Evolutionary conservation across 2,329 filamentous ascomycete species (phyloP), one percentile per base, ranked within the genome.

Genomic region (Arthroderma uncinatum): DNA sequence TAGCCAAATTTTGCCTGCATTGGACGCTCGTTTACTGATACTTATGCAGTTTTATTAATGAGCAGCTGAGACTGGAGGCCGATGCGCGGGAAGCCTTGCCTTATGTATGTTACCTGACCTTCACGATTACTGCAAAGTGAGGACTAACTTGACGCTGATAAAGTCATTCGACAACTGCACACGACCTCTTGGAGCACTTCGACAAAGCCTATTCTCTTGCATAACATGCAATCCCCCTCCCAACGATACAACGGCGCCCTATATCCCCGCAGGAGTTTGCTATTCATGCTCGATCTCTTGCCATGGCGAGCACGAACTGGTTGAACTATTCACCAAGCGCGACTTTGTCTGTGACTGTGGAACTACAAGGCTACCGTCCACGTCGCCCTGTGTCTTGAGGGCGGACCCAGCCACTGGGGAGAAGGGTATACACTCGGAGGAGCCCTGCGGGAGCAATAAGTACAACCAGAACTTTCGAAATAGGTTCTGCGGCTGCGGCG

Each of bases 381-480:
- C 79, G 2, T 84, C 81, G 55, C 85, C 87, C 19, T 98, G 93
- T 68, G 82, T 77, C 0, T 74, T 98, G 57, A 86, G 91, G 44
- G 71, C 85, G 58, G 85, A 95, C 64, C 73, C 83, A 10, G 73
- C 76, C 60, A 94, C 87, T 14, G 89, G 88, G 54, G 80, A 79
- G 39, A 90, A 89, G 67, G 89, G 89, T 47, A 88, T 94, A 9
- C 84, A 85, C 65, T 89, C 85, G 0, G 87, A 96, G 66, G 76
- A 83, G 61, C 65, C 72, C 0, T 81, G 90, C 4, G 79, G 83
- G 14, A 75, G 76, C 40, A 97, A 98, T 75, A 85, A 81, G 64
- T 98, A 98, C 76, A 95, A 96, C 67, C 87, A 96, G 60, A 98
- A 98, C 75, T 98, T 95, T 66, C 80, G 82, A 63, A 97, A 97